A percentile compares a stretch with the other conserved stretches of the same genome.
These are phyloP conservation scores for Pestalotiopsis sp. DNA, from an alignment of 2,329 filamentous ascomycete genomes.

Conservation along the genomic window DNA sequence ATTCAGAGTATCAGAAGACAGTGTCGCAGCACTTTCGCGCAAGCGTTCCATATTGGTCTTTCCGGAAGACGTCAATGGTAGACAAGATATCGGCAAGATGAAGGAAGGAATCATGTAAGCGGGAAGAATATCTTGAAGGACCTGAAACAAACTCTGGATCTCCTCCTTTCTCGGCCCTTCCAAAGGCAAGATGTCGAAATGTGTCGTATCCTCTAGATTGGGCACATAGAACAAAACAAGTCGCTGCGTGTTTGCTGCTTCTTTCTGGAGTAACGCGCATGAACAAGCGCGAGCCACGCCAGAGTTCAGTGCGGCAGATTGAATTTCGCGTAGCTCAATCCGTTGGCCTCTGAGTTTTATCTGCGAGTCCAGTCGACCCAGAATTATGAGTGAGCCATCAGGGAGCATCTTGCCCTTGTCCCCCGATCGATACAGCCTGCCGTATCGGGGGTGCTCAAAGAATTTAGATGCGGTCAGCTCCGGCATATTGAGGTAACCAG, in stretches of 20 bases:
- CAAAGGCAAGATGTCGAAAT: constrained; percentile 40
- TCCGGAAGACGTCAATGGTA: constrained; percentile 74
- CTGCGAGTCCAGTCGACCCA: constrained; percentile 76
- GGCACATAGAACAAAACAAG: constrained; percentile 73
- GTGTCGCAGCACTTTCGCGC: constrained; percentile 41
- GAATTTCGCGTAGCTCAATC: constrained; percentile 79
- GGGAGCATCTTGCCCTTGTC: constrained; percentile 79
- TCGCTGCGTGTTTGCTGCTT: constrained; percentile 44
- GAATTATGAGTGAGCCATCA: constrained; percentile 74
- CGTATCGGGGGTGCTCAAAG: constrained; percentile 66
- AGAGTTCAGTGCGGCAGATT: constrained; percentile 57
- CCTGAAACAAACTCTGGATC: constrained; percentile 52
- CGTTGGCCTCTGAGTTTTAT: constrained; percentile 80
- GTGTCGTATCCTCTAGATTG: constrained; percentile 12
- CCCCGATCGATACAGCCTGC: constrained; percentile 79
- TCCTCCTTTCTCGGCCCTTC: constrained; percentile 28
- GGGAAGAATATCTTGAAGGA: constrained; percentile 60
- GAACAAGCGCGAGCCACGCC: constrained; percentile 60
- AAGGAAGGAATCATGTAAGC: constrained; percentile 79
- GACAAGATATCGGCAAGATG: constrained; percentile 66
- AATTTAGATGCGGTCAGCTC: constrained; percentile 68
- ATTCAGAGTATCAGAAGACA: constrained; percentile 49
- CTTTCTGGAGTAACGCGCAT: constrained; percentile 57
- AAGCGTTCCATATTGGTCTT: constrained; percentile 70
- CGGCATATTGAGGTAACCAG: constrained; percentile 68